Evolutionary conservation across 108 stramenopile species (phyloP), one percentile per base, ranked within the genome.

Genomic region (Skeletonema menzelii): DNA sequence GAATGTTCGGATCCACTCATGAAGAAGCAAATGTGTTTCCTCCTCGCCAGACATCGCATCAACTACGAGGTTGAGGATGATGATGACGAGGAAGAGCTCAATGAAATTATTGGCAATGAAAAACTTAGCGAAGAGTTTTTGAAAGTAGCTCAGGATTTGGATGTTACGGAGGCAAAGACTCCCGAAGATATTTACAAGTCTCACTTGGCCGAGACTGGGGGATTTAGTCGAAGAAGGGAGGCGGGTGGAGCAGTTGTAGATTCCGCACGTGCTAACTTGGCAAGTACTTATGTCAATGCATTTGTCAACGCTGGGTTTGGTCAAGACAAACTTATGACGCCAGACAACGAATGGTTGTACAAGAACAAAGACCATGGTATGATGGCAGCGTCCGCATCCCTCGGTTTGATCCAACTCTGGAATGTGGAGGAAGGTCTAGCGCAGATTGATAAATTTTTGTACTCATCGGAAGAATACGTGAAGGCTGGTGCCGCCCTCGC

Each of bases 341-440:
- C 95, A 8, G 92, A 95, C 72, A 91, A 88, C 56, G 93, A 92
- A 61, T 96, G 95, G 95, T 85, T 96, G 20, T 96, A 96, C 82
- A 97, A 97, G 88, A 99, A 99, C 88, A 99, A 99, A 79, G 98
- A 97, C 79, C 97, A 98, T 76, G 98, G 98, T 42, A 98, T 98
- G 98, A 87, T 98, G 84, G 86, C 93, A 62, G 99, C 98, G 1
- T 96, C 99, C 5, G 99, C 98, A 6, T 97, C 97, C 4, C 87
- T 99, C 10, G 99, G 98, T 47, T 84, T 92, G 40, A 94, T 99
- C 57, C 83, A 97, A 31, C 82, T 99, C 20, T 99, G 99, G 99
- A 98, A 99, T 78, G 97, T 99, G 2, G 97, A 99, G 80, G 99
- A 99, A 83, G 99, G 98, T n/a, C 77, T 99, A 62, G 97, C 95